These are phyloP conservation scores for Fusarium sp. DNA, from an alignment of 2,329 filamentous ascomycete species.

Conservation along the genomic window DNA sequence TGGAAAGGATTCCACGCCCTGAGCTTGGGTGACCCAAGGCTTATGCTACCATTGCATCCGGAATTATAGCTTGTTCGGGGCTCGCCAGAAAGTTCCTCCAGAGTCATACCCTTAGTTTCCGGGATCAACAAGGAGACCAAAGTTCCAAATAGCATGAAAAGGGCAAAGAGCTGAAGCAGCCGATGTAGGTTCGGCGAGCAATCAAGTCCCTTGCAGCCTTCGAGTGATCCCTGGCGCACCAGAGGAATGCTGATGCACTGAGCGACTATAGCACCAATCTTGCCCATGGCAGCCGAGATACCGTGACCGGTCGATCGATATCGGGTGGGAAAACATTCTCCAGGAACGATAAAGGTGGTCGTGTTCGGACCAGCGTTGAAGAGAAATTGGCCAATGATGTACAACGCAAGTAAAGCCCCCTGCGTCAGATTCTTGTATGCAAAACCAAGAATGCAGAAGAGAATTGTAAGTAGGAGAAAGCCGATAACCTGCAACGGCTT, in stretches of 20 bases:
- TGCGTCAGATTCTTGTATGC: conserved; percentile 65
- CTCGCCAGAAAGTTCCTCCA: conserved; percentile 80
- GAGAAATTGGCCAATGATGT: conserved; percentile 76
- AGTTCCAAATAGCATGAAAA: conserved; percentile 84
- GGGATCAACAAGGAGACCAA: conserved; percentile 80
- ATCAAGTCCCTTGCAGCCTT: conserved; percentile 62
- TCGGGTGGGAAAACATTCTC: conserved; percentile 75
- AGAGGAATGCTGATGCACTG: conserved; percentile 76
- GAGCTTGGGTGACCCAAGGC: conserved; percentile 51
- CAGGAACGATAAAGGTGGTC: conserved; percentile 76
- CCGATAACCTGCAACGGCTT: conserved; percentile 80
- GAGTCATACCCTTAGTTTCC: conserved; percentile 80
- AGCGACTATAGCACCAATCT: conserved; percentile 77
- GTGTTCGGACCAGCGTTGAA: conserved; percentile 78
- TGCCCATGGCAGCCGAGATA: conserved; percentile 76
- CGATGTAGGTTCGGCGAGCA: conserved; percentile 76
- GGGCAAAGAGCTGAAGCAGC: conserved; percentile 82
- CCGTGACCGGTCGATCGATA: conserved; percentile 76
- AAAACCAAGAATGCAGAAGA: conserved; percentile 76
- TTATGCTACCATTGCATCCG: conserved; percentile 66
- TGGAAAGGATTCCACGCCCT: conserved; percentile 63
- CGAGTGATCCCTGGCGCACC: conserved; percentile 68
- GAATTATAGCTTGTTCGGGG: conserved; percentile 71
- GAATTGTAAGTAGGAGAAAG: conserved; percentile 71
- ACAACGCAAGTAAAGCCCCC: conserved; percentile 69